Conservation (phyloP, 768 basidiomycete species). For the Amanita brunnescens region DNA sequence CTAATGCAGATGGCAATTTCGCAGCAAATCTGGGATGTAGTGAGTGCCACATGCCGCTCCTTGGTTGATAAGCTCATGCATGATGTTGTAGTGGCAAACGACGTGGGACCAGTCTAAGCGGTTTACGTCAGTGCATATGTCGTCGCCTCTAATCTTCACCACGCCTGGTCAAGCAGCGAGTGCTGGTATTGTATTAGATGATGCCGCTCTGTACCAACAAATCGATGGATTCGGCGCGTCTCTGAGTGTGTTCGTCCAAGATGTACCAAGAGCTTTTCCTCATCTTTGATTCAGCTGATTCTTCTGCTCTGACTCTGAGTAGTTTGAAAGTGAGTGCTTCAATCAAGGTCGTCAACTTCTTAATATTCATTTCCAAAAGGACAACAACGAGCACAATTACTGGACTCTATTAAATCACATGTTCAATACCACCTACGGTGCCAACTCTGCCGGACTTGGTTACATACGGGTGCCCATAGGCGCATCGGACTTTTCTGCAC, state of each 20-base stretch:
- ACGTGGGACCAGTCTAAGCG: constrained; percentile 43
- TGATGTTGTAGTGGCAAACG: constrained; percentile 44
- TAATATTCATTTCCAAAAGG: constrained; percentile 22
- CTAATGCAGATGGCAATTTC: background rate
- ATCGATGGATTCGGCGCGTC: constrained; percentile 62
- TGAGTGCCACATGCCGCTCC: background rate
- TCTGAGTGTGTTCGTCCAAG: constrained; percentile 35
- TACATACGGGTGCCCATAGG: constrained; percentile 66
- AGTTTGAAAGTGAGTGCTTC: constrained; percentile 49
- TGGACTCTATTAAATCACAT: constrained; percentile 48
- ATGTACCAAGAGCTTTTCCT: background rate
- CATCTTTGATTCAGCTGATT: constrained; percentile 44
- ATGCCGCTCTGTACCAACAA: constrained; percentile 45
- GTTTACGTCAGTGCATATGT: constrained; percentile 39
- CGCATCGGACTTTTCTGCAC: constrained; percentile 64
- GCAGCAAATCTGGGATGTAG: constrained; percentile 1
- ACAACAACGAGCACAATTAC: constrained; percentile 45
- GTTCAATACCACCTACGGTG: constrained; percentile 54
- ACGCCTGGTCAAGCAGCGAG: constrained; percentile 46
- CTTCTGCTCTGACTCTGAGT: constrained; percentile 51
- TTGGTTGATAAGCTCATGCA: background rate
- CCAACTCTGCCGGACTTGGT: constrained; percentile 56
- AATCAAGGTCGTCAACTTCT: background rate
- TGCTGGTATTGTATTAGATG: constrained; percentile 57
- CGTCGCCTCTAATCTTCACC: constrained; percentile 47